A percentile compares a stretch with the other conserved stretches of the same genome.
Conservation (phyloP, 2,329 filamentous ascomycete genomes). For the Fusarium chlamydosporum region DNA sequence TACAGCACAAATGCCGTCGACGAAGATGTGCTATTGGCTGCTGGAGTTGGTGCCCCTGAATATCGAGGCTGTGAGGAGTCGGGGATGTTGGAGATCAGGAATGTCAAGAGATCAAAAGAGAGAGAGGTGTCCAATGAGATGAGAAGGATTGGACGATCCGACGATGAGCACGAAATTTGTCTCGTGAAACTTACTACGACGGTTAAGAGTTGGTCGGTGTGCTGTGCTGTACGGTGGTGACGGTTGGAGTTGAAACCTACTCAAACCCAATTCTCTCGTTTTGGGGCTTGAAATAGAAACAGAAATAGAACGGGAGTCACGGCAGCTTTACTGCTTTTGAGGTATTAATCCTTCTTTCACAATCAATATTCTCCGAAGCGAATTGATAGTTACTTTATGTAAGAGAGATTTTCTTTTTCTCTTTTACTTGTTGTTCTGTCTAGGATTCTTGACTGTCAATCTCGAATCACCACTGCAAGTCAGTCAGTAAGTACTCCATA, state of each 20-base stretch:
- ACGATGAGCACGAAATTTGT: conserved; percentile 7
- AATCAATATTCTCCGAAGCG: conserved; percentile 9
- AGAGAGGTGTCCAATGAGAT: conserved; percentile 16
- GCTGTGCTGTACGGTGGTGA: conserved; percentile 2
- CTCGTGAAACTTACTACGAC: conserved; percentile 15
- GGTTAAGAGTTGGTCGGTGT: conserved; percentile 4
- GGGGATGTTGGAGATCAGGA: conserved; percentile 33
- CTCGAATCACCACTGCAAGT: conserved; percentile 10
- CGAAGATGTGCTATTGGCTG: conserved; percentile 24
- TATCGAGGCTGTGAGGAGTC: conserved; percentile 37
- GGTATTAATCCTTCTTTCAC: neutral
- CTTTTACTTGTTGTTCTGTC: neutral
- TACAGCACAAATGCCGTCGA: neutral
- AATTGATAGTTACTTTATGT: neutral
- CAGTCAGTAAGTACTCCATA: conserved; percentile 3
- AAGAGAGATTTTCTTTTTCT: neutral
- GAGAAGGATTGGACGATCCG: conserved; percentile 5
- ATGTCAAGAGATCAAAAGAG: conserved; percentile 25
- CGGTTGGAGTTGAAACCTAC: conserved; percentile 23
- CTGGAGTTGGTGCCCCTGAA: conserved; percentile 37
- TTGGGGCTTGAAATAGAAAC: conserved; percentile 11
- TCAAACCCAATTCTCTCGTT: conserved; percentile 18
- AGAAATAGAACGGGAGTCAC: neutral
- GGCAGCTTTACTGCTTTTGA: conserved; percentile 15
- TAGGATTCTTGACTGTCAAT: conserved; percentile 16